These are phyloP conservation scores for Stachybotrys chlorohalonatus DNA, from an alignment of 2,329 filamentous ascomycete species.

Conservation along the genomic window DNA sequence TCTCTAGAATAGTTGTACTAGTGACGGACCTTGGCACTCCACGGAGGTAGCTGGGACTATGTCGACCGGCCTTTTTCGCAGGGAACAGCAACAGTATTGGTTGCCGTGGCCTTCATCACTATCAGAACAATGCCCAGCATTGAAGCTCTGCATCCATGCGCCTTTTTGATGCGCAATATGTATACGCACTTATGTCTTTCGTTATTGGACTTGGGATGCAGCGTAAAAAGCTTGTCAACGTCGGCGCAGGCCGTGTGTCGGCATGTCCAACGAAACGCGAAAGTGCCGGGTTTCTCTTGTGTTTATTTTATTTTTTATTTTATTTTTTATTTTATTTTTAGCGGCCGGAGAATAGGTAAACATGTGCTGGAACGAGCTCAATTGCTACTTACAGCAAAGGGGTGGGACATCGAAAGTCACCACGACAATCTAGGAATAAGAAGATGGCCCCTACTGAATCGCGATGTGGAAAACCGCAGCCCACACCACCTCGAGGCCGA, in stretches of 20 bases:
- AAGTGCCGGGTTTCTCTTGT: neutral
- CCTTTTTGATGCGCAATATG: too few species aligned
- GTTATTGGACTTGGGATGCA: too few species aligned
- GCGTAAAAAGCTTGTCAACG: too few species aligned
- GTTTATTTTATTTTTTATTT: neutral
- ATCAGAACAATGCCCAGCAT: neutral
- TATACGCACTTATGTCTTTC: too few species aligned
- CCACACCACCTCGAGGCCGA: neutral
- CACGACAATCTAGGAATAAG: neutral
- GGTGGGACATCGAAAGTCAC: neutral
- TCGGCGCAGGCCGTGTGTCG: too few species aligned
- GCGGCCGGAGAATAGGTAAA: neutral
- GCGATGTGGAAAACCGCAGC: neutral
- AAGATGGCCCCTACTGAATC: neutral
- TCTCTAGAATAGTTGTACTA: neutral
- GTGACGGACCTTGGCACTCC: neutral
- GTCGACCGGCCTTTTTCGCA: too few species aligned
- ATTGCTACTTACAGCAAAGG: too few species aligned
- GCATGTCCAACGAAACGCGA: too few species aligned
- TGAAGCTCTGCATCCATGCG: too few species aligned
- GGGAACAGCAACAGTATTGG: neutral
- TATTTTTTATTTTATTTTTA: slow-evolving; percentile 1
- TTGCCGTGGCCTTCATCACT: neutral
- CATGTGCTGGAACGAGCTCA: neutral
- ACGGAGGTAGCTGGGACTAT: neutral